Evolutionary conservation across 148 eudicot species (phyloP).

Genomic region (Dysphania ambrosioides): DNA sequence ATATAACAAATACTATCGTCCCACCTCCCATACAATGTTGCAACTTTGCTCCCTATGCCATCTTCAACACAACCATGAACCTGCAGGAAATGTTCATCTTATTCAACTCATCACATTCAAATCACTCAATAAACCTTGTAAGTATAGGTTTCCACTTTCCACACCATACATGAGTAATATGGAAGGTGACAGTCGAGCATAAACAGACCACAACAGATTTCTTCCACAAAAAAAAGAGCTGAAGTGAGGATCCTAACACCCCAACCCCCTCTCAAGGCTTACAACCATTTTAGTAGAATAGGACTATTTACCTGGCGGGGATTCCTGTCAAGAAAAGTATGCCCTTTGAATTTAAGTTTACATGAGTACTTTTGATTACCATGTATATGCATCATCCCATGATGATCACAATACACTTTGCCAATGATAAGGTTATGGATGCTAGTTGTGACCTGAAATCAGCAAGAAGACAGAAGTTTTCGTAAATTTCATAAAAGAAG

Average conservation of each 20-base stretch:
- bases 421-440: constrained; percentile 90
- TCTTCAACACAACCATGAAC: constrained; percentile 83
- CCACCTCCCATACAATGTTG: constrained; percentile 79
- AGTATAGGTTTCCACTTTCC: neutral
- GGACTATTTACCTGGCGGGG: constrained; percentile 67
- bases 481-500: neutral
- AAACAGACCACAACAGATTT: neutral
- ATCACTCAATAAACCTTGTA: neutral
- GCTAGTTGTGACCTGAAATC: constrained; percentile 76
- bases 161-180: neutral
- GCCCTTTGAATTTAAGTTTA: constrained; percentile 90
- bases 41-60: constrained; percentile 50
- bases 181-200: neutral
- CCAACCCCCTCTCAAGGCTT: neutral
- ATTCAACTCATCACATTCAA: neutral
- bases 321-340: constrained; percentile 75
- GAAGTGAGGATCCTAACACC: neutral
- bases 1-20: constrained; percentile 62
- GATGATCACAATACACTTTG: constrained; percentile 81
- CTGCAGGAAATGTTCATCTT: constrained; percentile 33
- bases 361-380: constrained; percentile 80
- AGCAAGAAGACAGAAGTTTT: constrained; percentile 5
- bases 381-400: constrained; percentile 81
- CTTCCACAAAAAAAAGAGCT: neutral
- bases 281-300: too few species aligned